phyloP scores from a whole-genome alignment of 2,329 filamentous ascomycete species.

The Colletotrichum sp. region DNA sequence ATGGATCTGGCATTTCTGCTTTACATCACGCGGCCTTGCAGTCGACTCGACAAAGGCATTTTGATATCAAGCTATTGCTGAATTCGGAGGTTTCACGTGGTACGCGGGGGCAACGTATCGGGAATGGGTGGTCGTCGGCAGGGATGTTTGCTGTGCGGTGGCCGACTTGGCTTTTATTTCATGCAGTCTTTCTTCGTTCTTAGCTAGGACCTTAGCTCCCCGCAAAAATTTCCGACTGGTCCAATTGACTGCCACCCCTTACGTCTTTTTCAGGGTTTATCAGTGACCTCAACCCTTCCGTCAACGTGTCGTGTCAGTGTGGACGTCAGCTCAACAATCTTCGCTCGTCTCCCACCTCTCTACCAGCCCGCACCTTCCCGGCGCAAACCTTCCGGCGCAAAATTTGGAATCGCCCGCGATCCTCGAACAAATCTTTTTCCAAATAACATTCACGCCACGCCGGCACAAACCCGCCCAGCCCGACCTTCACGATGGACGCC shows the following conservation, averaged over 20 bases:
- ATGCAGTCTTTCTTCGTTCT: background rate
- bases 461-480: background rate
- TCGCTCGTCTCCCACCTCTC: background rate
- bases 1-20: background rate
- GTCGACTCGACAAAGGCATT: background rate
- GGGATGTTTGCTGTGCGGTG: background rate
- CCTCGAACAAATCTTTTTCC: background rate
- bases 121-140: background rate
- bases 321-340: slow-evolving; percentile 11
- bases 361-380: background rate
- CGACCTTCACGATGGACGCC: slow-evolving; percentile 57
- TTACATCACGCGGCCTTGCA: background rate
- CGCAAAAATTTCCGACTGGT: slow-evolving; percentile 16
- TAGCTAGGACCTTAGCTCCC: background rate
- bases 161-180: background rate
- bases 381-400: background rate
- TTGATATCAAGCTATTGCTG: background rate
- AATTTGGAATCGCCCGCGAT: background rate
- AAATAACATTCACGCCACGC: background rate
- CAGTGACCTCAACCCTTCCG: slow-evolving; percentile 21
- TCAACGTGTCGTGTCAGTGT: slow-evolving; percentile 16
- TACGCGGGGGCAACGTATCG: background rate
- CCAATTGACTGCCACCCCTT: background rate
- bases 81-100: background rate
- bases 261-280: slow-evolving; percentile 15